phyloP scores from a whole-genome alignment of 2,329 filamentous ascomycete species.

The Colletotrichum horii region DNA sequence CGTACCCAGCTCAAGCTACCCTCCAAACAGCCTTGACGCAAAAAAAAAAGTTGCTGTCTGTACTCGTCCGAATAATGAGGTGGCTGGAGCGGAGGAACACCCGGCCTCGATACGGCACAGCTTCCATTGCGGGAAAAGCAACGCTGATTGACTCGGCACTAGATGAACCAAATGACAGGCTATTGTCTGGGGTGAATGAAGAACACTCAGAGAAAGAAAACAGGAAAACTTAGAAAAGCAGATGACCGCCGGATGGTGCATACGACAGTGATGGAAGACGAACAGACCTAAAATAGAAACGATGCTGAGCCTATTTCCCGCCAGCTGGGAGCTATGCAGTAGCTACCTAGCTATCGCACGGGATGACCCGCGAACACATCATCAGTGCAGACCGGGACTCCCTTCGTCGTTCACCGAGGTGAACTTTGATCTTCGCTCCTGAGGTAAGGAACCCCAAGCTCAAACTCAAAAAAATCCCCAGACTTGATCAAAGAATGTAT shows the following conservation, averaged over 20 bases:
- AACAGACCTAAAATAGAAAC: neutral
- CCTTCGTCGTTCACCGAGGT: neutral
- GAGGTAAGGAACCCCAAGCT: neutral
- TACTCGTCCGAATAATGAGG: slow-evolving; percentile 13
- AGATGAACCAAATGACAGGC: neutral
- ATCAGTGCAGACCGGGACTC: neutral
- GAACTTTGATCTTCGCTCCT: neutral
- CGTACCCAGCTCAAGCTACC: neutral
- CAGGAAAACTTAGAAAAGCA: neutral
- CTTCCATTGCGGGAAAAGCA: neutral
- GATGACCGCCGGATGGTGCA: neutral
- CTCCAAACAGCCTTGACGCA: neutral
- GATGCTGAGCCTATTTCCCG: neutral
- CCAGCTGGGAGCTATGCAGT: neutral
- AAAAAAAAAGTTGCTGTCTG: neutral
- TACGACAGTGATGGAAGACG: neutral
- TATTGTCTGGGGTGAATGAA: neutral
- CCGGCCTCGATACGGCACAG: neutral
- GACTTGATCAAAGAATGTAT: neutral
- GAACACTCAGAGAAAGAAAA: neutral
- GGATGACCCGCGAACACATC: slow-evolving; percentile 1
- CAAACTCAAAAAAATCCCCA: neutral
- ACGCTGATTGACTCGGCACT: slow-evolving; percentile 2
- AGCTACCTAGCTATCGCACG: neutral
- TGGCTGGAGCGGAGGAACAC: slow-evolving; percentile 1